Evolutionary conservation across 257 asterid genomes (phyloP).

Genomic region (Solanum corneliomulleri): DNA sequence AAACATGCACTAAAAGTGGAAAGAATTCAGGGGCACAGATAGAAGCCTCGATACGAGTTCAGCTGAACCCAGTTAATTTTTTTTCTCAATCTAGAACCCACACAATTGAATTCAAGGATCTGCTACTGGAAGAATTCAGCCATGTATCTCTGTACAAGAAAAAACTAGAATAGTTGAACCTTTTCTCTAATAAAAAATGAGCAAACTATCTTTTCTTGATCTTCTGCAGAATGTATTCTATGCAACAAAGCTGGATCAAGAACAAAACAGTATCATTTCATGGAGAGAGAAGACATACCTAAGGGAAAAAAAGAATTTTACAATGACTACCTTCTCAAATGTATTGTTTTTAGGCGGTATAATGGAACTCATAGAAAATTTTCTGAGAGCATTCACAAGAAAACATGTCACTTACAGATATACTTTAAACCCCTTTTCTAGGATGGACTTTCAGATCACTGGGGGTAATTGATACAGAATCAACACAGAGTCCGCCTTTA

Average conservation of each 20-base stretch:
- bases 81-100: not conserved
- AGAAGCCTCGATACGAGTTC: not conserved
- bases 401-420: conserved; percentile 2
- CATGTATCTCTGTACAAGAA: not conserved
- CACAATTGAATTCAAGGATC: not conserved
- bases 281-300: conserved; percentile 24
- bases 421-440: conserved; percentile 29
- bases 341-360: conserved; percentile 8
- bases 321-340: conserved; percentile 20
- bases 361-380: conserved; percentile 11
- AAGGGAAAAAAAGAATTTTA: conserved; percentile 6
- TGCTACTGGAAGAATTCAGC: not conserved
- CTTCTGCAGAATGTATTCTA: conserved; percentile 12
- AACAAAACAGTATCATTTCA: conserved; percentile 28
- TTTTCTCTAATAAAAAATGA: not conserved
- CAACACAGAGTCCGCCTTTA: conserved; percentile 96
- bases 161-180: not conserved
- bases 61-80: not conserved
- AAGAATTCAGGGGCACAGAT: not conserved
- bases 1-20: not conserved
- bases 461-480: conserved; percentile 66
- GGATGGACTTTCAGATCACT: conserved; percentile 41
- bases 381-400: not conserved
- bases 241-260: conserved; percentile 31
- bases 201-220: conserved; percentile 14